phyloP scores from a whole-genome alignment of 1,284 basidiomycete genomes.

The Paramarasmius palmivorus region DNA sequence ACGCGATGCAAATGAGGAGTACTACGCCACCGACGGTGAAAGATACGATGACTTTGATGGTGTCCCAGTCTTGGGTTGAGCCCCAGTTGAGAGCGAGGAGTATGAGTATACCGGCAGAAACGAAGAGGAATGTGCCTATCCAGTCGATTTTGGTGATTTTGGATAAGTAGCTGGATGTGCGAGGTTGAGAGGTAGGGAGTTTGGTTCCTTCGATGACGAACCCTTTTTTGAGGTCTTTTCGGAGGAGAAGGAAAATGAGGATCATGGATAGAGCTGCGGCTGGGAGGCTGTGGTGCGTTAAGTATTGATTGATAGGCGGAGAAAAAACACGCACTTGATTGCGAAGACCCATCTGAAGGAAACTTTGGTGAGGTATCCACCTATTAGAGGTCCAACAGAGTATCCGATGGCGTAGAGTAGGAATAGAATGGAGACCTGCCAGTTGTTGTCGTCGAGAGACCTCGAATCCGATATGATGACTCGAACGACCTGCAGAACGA shows the following conservation, averaged over 20 bases:
- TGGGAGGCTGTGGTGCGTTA: slow-evolving; percentile 18
- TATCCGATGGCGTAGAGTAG: slow-evolving; percentile 46
- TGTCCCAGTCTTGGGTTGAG: slow-evolving; percentile 33
- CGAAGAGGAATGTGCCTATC: slow-evolving; percentile 44
- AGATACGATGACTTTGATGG: slow-evolving; percentile 32
- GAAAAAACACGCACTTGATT: slow-evolving; percentile 41
- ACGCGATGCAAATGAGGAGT: slow-evolving; percentile 34
- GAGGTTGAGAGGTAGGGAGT: not conserved
- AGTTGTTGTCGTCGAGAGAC: slow-evolving; percentile 43
- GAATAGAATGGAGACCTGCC: slow-evolving; percentile 41
- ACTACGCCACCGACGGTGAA: slow-evolving; percentile 38
- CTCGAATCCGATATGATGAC: slow-evolving; percentile 44
- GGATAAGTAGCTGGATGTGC: slow-evolving; percentile 26
- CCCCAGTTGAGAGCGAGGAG: slow-evolving; percentile 41
- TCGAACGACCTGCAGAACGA: slow-evolving; percentile 35
- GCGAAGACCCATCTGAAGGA: slow-evolving; percentile 56
- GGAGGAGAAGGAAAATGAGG: slow-evolving; percentile 42
- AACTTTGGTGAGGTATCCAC: slow-evolving; percentile 38
- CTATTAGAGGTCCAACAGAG: slow-evolving; percentile 45
- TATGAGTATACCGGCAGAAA: slow-evolving; percentile 34
- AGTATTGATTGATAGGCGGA: not conserved
- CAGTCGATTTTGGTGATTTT: slow-evolving; percentile 44
- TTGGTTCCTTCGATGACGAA: slow-evolving; percentile 18
- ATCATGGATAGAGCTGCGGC: slow-evolving; percentile 34
- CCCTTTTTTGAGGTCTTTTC: slow-evolving; percentile 26